Conservation (phyloP, 2,329 filamentous ascomycete species). For the Chaetomiaceae sp. region DNA sequence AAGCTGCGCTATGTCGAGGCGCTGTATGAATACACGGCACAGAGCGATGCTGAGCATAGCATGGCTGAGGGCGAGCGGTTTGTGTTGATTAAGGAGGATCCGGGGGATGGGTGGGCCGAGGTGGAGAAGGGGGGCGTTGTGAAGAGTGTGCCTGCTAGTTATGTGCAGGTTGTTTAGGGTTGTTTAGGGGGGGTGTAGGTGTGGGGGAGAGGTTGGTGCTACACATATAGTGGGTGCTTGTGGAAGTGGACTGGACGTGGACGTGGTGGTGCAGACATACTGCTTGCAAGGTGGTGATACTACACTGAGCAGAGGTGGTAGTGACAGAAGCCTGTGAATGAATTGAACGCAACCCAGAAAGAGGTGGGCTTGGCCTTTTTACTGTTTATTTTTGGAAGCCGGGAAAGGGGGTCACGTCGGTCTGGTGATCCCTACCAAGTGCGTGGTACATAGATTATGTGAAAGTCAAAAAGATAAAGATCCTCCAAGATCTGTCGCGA, state of each 20-base stretch:
- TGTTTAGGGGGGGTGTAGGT: not conserved
- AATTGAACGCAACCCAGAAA: not conserved
- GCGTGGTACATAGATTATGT: no score
- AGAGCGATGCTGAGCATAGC: constrained; percentile 79
- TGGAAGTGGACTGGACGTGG: no score
- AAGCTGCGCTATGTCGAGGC: constrained; percentile 92
- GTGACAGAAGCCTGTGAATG: no score
- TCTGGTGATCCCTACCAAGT: not conserved
- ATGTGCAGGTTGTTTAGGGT: constrained; percentile 68
- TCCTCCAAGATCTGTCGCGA: no score
- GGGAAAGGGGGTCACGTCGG: no score
- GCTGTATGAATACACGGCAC: constrained; percentile 83
- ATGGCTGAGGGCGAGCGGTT: constrained; percentile 91
- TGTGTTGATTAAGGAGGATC: constrained; percentile 80
- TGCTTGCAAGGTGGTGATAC: not conserved
- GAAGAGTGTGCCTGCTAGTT: constrained; percentile 90
- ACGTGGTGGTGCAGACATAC: not conserved
- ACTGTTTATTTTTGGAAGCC: no score
- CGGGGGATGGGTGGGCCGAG: constrained; percentile 93
- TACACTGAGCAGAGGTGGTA: no score
- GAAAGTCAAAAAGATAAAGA: no score
- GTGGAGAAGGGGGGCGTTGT: constrained; percentile 86
- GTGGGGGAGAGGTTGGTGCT: not conserved
- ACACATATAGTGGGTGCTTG: no score
- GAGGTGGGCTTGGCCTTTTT: not conserved